Base-by-base conservation (phyloP, 2,329 filamentous ascomycete species). In the Colletotrichum shisoi region DNA sequence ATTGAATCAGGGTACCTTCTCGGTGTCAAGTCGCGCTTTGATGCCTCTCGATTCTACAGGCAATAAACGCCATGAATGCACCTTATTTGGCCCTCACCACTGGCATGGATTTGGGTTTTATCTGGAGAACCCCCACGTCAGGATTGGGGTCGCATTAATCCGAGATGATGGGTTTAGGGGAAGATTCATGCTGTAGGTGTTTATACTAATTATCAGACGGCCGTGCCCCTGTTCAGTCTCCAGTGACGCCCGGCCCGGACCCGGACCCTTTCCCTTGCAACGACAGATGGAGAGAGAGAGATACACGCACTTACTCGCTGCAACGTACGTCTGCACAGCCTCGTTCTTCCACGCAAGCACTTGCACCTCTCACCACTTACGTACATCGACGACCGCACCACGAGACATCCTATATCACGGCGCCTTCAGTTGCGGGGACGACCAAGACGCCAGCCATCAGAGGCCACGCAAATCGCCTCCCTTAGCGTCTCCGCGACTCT, bases 271-370 rank as follows among this genome's bases (percentile, higher is more conserved):
- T 24, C n/a, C 12, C 11, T 42, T 15, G 7, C 17, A 13, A 27
- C 8, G 11, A 13, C 37, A 8, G 21, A 42, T 21, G 1, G 21
- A 27, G 4, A n/a, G 27, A 31, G 31, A 34, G 8, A 34, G 2
- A 31, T 8, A 34, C 8, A 34, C 27, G 17, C 37, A 49, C 27
- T 27, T 34, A 39, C 31, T 34, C 9, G 21, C n/a, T 58, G 27
- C 44, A 34, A 19, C 15, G 54, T 27, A 40, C 9, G 27, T 9
- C 34, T 70, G 58, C 69, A 63, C 69, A 62, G 69, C 69, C 69
- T 69, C 67, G 45, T 21, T 53, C n/a, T 63, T 63, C 67, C 54
- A 70, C 69, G 69, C 69, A 70, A 70, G 67, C 67, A 66, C 49
- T 51, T 45, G 44, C 65, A 60, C 49, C 37, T 37, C 44, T 37